These are phyloP conservation scores for Stagonosporopsis cucurbitacearum DNA, from an alignment of 2,329 filamentous ascomycete species.

Conservation along the genomic window DNA sequence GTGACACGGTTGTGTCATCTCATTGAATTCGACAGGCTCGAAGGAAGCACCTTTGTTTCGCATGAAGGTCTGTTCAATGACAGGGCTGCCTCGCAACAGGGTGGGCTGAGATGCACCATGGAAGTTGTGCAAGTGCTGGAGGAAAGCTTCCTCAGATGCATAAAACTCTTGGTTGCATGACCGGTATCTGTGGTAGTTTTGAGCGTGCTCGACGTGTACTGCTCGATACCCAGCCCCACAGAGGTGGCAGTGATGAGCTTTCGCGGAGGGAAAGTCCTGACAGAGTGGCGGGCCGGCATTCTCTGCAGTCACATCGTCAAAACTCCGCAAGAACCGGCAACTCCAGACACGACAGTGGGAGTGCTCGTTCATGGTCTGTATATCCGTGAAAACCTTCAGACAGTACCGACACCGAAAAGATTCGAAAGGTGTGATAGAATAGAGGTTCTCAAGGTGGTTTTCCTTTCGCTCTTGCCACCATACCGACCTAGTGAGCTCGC, in stretches of 20 bases:
- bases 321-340: constrained; percentile 44
- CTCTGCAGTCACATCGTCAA: constrained; percentile 43
- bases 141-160: constrained; percentile 42
- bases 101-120: constrained; percentile 40
- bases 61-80: constrained; percentile 46
- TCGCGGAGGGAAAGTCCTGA: constrained; percentile 43
- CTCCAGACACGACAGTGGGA: constrained; percentile 46
- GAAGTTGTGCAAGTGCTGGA: constrained; percentile 44
- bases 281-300: constrained; percentile 42
- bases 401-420: constrained; percentile 46
- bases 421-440: constrained; percentile 35
- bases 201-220: constrained; percentile 43
- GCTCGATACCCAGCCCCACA: constrained; percentile 44
- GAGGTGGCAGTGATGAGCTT: constrained; percentile 46
- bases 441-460: constrained; percentile 44
- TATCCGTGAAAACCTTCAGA: constrained; percentile 41
- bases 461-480: constrained; percentile 45
- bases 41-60: constrained; percentile 46
- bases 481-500: constrained; percentile 36
- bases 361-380: constrained; percentile 41
- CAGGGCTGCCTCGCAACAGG: constrained; percentile 32
- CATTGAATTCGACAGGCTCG: constrained; percentile 44
- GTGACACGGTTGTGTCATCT: constrained; percentile 40
- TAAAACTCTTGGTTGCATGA: constrained; percentile 45
- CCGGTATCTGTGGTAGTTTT: constrained; percentile 42